Evolutionary conservation across 2,329 filamentous ascomycete species (phyloP).

Genomic region (Phialemoniopsis sp.): DNA sequence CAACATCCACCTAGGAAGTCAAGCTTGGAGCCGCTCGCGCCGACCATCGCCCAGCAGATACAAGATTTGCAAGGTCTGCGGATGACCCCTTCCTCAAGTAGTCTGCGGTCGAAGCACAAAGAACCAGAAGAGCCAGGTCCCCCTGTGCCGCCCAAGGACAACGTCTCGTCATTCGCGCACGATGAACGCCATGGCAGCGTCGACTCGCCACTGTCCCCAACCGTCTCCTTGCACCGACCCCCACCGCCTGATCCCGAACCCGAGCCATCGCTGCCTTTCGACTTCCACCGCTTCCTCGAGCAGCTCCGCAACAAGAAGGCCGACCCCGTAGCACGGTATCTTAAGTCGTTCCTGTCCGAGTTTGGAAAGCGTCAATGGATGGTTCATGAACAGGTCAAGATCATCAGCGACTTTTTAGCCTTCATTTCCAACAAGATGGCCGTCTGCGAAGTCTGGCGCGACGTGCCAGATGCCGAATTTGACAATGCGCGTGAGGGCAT

Average conservation of each 20-base stretch:
- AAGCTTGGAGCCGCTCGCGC: constrained; percentile 71
- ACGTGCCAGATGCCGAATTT: constrained; percentile 93
- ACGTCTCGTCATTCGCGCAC: constrained; percentile 9
- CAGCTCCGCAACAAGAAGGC: constrained; percentile 94
- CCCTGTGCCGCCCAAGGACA: constrained; percentile 57
- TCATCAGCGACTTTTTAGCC: constrained; percentile 91
- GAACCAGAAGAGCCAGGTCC: constrained; percentile 43
- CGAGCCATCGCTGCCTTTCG: constrained; percentile 84
- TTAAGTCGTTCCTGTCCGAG: constrained; percentile 90
- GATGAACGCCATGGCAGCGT: constrained; percentile 27
- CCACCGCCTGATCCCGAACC: constrained; percentile 71
- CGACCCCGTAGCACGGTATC: constrained; percentile 93
- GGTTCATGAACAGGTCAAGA: constrained; percentile 99
- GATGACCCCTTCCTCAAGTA: constrained; percentile 33
- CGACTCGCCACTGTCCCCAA: constrained; percentile 40
- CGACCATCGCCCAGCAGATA: constrained; percentile 42
- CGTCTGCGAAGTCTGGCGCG: constrained; percentile 92
- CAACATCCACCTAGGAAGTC: constrained; percentile 80
- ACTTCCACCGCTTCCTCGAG: constrained; percentile 95
- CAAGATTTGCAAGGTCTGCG: constrained; percentile 40
- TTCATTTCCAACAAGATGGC: constrained; percentile 99
- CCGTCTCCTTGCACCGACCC: constrained; percentile 51
- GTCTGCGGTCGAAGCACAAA: constrained; percentile 29
- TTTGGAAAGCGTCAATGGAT: constrained; percentile 99
- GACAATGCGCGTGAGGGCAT: constrained; percentile 98